phyloP scores from a whole-genome alignment of 306 rosid genomes.

The Cyclanthera cordifolia region DNA sequence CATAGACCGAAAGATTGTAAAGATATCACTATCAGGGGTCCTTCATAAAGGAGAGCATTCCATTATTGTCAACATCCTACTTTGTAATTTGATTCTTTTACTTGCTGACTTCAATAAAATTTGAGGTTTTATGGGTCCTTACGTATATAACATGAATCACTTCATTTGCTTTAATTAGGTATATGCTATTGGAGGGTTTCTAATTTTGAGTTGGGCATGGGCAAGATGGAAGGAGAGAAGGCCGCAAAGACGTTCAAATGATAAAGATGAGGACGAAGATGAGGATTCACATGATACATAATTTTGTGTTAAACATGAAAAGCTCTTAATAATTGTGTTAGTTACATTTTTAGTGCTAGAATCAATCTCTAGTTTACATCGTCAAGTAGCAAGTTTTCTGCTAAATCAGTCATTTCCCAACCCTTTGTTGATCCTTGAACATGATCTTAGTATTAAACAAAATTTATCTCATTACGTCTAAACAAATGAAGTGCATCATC shows the following conservation, averaged over 20 bases:
- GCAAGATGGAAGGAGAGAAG: slow-evolving; percentile 82
- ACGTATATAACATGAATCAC: background rate
- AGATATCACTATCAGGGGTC: background rate
- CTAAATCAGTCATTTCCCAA: background rate
- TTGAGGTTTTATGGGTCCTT: background rate
- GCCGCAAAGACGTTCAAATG: slow-evolving; percentile 34
- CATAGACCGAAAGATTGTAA: background rate
- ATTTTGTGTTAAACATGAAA: slow-evolving; percentile 4
- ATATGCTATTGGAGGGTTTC: slow-evolving; percentile 56
- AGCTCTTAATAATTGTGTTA: background rate
- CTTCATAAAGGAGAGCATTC: background rate
- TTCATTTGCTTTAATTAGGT: slow-evolving; percentile 31
- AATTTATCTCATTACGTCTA: background rate
- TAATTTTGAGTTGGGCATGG: slow-evolving; percentile 62
- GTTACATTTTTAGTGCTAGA: background rate
- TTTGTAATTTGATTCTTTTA: background rate
- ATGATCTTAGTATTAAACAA: background rate
- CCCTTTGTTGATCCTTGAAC: background rate
- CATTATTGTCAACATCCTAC: background rate
- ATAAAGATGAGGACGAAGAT: slow-evolving; percentile 11
- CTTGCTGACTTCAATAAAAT: background rate
- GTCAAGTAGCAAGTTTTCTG: background rate
- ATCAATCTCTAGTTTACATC: background rate
- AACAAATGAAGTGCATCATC: background rate
- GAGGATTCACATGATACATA: background rate